Evolutionary conservation across 2,329 filamentous ascomycete genomes (phyloP).

Genomic region (Penicillium sp.): DNA sequence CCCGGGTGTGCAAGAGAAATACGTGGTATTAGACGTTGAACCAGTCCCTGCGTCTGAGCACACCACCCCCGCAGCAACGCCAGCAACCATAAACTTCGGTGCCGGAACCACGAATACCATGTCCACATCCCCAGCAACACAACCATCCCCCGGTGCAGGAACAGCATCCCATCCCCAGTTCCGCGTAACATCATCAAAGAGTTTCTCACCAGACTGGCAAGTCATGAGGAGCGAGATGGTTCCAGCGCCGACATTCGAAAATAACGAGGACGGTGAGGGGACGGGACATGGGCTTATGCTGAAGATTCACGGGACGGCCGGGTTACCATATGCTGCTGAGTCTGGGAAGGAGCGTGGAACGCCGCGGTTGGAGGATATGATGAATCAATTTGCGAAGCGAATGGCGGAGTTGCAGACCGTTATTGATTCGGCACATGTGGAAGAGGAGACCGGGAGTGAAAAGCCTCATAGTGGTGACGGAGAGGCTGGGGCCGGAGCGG

Average conservation of each 20-base stretch:
- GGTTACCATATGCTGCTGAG: conserved; percentile 23
- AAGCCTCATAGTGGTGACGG: neutral
- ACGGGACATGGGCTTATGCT: conserved; percentile 50
- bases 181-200: conserved; percentile 67
- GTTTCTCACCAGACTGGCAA: conserved; percentile 73
- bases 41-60: conserved; percentile 13
- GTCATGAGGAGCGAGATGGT: conserved; percentile 56
- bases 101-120: conserved; percentile 18
- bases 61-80: neutral
- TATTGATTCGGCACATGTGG: conserved; percentile 32
- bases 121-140: conserved; percentile 25
- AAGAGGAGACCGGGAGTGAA: neutral
- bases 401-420: conserved; percentile 45
- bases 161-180: conserved; percentile 29
- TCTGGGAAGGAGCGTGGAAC: conserved; percentile 27
- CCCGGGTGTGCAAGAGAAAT: conserved; percentile 54
- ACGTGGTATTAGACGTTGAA: conserved; percentile 58
- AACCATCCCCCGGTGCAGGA: neutral
- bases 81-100: neutral
- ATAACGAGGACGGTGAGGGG: conserved; percentile 52
- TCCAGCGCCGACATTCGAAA: conserved; percentile 64
- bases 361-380: conserved; percentile 46
- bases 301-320: conserved; percentile 44
- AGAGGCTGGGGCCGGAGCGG: neutral
- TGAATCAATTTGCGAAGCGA: conserved; percentile 47